phyloP scores from a whole-genome alignment of 2,329 filamentous ascomycete genomes.

The Neonectria sp. region DNA sequence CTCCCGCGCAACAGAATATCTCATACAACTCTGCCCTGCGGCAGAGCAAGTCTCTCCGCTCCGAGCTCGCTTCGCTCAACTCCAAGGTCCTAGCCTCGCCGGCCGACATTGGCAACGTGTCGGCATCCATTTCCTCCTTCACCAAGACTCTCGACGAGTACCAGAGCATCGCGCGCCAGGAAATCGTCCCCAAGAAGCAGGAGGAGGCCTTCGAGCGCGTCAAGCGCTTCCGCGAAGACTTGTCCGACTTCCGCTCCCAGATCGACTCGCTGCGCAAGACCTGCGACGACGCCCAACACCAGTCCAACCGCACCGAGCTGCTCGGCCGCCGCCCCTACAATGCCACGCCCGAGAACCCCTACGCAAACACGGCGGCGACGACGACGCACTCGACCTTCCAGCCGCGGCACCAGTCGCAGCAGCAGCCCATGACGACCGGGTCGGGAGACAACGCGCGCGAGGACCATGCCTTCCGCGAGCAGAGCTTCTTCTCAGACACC shows the following conservation, averaged over 20 bases:
- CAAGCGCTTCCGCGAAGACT: constrained; percentile 86
- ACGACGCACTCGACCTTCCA: constrained; percentile 54
- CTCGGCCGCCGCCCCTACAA: constrained; percentile 86
- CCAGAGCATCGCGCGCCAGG: constrained; percentile 85
- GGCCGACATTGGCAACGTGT: constrained; percentile 75
- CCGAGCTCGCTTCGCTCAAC: constrained; percentile 81
- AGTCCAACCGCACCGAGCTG: constrained; percentile 81
- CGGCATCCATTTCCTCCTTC: constrained; percentile 84
- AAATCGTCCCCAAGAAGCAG: constrained; percentile 91
- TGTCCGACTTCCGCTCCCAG: constrained; percentile 83
- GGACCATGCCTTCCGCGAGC: constrained; percentile 88
- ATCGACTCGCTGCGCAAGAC: constrained; percentile 84
- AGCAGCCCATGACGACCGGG: constrained; percentile 54
- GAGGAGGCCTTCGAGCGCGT: constrained; percentile 90
- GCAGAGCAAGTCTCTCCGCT: constrained; percentile 85
- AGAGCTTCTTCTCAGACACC: constrained; percentile 87
- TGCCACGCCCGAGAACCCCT: constrained; percentile 93
- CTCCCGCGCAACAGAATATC: constrained; percentile 71
- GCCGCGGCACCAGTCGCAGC: constrained; percentile 58
- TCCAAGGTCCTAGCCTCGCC: constrained; percentile 74
- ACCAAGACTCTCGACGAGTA: constrained; percentile 95
- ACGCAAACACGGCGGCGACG: constrained; percentile 71
- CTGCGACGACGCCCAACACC: constrained; percentile 80
- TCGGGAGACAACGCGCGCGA: constrained; percentile 80
- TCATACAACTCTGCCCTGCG: constrained; percentile 89